Evolutionary conservation across 2,329 filamentous ascomycete species (phyloP), one percentile per base, ranked within the genome.

Genomic region (Fusarium sp.): DNA sequence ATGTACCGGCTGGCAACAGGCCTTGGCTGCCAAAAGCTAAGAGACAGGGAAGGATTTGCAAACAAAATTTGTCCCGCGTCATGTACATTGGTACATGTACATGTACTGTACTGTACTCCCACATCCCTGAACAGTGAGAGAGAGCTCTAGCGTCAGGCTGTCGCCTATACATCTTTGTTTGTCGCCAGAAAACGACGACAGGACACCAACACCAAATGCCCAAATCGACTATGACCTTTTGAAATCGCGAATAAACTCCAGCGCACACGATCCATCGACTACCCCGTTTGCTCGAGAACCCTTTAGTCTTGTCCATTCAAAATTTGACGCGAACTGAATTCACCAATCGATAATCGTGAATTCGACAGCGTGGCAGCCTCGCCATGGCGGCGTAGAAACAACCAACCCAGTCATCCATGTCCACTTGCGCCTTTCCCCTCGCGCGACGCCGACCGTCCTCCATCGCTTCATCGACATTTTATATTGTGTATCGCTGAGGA

Each of bases 361-460:
- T 70, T 69, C 64, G 67, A 73, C 64, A 65, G 63, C 69, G 72
- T 75, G 64, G 71, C 71, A 75, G 73, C 73, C 73, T 75, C 73
- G 73, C 73, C 73, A 75, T 75, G 73, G 70, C 73, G 71, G 71
- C 72, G 54, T 75, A 74, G 62, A 74, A 64, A 67, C 69, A 67
- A 50, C 42, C 49, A 66, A 56, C 63, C 69, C 68, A 73, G 69
- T 74, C 65, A 74, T 74, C 72, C 66, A 74, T 75, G 74, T 72
- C 71, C 69, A 72, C 62, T 74, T 74, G 73, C 73, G 74, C 75
- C 65, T 58, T 67, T 58, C 68, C 64, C 71, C 66, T 69, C 66
- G 68, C 73, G 71, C 73, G 66, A 75, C 73, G 54, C 66, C 71
- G 50, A 71, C 64, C 59, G 59, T 59, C 64, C 55, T 63, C 55